Conservation (phyloP, 352 stramenopile genomes). For the Pythium rishiriense region DNA sequence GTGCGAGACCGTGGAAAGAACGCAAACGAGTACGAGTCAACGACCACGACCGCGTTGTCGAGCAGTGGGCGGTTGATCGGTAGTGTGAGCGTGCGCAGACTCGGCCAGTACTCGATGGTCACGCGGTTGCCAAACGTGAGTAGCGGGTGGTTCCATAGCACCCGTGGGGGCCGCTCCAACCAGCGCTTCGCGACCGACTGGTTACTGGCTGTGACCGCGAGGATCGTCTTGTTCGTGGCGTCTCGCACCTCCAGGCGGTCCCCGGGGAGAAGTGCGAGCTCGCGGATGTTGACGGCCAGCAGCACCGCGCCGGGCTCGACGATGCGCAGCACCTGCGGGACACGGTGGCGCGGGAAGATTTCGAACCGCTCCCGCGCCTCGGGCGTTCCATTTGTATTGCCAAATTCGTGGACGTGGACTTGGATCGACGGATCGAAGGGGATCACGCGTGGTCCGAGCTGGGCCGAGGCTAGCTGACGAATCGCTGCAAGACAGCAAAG, state of each 20-base stretch:
- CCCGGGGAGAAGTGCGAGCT: constrained; percentile 30
- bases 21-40: constrained; percentile 48
- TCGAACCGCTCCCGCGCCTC: constrained; percentile 4
- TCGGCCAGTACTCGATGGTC: constrained; percentile 55
- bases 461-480: no score
- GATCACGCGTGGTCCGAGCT: not conserved
- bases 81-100: constrained; percentile 45
- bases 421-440: constrained; percentile 17
- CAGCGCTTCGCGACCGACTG: constrained; percentile 15
- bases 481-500: not conserved
- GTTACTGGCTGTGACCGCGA: constrained; percentile 25
- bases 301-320: constrained; percentile 23
- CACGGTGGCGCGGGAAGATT: constrained; percentile 27
- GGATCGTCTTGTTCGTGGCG: not conserved
- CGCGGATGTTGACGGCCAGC: constrained; percentile 29
- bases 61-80: constrained; percentile 28
- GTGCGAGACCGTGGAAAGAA: constrained; percentile 1
- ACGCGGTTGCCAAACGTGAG: constrained; percentile 39
- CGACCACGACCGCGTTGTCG: constrained; percentile 29
- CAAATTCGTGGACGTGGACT: not conserved
- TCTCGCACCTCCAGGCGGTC: constrained; percentile 29
- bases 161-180: constrained; percentile 9
- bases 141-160: constrained; percentile 47
- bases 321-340: constrained; percentile 27
- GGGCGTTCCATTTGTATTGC: no score